Evolutionary conservation across 139 green algal species (phyloP), one percentile per base, ranked within the genome.

Genomic region (Chlorella sp.): DNA sequence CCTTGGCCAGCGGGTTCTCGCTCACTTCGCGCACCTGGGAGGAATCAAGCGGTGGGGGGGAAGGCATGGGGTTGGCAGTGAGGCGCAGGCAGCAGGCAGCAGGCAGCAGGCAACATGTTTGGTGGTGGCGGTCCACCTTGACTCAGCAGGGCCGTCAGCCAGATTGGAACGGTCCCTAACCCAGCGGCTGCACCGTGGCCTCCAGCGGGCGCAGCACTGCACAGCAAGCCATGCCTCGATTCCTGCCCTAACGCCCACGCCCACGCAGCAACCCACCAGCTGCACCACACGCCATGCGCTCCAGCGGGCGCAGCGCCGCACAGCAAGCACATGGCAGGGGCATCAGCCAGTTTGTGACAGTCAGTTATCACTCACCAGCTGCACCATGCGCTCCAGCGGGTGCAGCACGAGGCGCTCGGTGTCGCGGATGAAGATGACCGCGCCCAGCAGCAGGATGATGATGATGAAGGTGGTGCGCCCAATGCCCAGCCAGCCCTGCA

Each of bases 381-480:
- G 88, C 38, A 99, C 83, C 95, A 99, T 99, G 63, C 96, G 91
- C 90, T 99, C 95, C 55, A 99, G 94, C 41, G 97, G 97, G 65
- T 90, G 86, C 41, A 98, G 88, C 68, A 98, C 97, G 64, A 99
- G 90, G 17, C 84, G 41, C 70, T 95, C 93, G 21, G 90, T 92
- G 89, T 99, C 97, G 17, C 87, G 88, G 71, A 92, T 96, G 78
- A 99, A 95, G 26, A 97, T 89, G 38, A 95, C 84, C 0, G 94
- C 89, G 32, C 94, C 95, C 21, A 93, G 36, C 18, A 88, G 91
- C 60, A 99, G 88, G 36, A 98, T 89, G 28, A 95, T 69, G 72
- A 95, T 93, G n/a, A 98, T 91, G 88, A 98, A 98, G 26, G 97
- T 82, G n/a, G 93, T 97, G 69, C 94, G 93, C 5, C 85, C 81